Evolutionary conservation across 169 alveolate genomes (phyloP).

Genomic region (Haemoproteus tartakovskyi): DNA sequence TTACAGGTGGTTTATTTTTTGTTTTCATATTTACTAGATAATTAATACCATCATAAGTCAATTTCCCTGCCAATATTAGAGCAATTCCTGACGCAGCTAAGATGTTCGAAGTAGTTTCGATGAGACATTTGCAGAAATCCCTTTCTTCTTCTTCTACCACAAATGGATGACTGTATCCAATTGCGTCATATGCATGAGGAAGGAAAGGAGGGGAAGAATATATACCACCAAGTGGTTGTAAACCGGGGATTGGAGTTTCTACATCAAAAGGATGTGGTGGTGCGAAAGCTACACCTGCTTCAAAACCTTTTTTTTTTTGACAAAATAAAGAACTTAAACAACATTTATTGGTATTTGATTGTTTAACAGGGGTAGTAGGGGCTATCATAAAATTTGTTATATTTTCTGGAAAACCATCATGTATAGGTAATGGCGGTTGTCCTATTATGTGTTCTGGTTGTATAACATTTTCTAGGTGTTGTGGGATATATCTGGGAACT

Average conservation of each 20-base stretch:
- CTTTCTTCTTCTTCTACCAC: constrained; percentile 1
- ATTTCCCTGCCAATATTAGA: constrained; percentile 36
- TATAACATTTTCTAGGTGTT: constrained; percentile 2
- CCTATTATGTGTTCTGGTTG: constrained; percentile 1
- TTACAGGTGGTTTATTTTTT: too few species aligned
- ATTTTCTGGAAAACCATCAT: constrained; percentile 36
- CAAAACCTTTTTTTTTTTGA: constrained; percentile 17
- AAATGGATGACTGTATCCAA: constrained; percentile 13
- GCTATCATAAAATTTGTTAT: constrained; percentile 36
- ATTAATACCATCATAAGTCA: constrained; percentile 47
- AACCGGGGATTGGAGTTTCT: neutral
- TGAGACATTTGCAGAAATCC: constrained; percentile 7
- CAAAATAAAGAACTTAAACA: constrained; percentile 29
- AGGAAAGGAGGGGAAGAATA: neutral
- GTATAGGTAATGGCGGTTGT: constrained; percentile 46
- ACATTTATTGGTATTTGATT: constrained; percentile 6
- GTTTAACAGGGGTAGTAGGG: constrained; percentile 9
- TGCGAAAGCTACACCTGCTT: too few species aligned
- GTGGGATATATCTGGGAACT: constrained; percentile 55
- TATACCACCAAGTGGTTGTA: neutral
- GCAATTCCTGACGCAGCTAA: constrained; percentile 56
- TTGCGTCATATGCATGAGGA: neutral
- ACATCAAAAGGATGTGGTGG: neutral
- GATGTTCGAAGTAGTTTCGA: constrained; percentile 35
- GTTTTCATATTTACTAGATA: too few species aligned